phyloP scores from a whole-genome alignment of 306 rosid species.

The Quercus alba region DNA sequence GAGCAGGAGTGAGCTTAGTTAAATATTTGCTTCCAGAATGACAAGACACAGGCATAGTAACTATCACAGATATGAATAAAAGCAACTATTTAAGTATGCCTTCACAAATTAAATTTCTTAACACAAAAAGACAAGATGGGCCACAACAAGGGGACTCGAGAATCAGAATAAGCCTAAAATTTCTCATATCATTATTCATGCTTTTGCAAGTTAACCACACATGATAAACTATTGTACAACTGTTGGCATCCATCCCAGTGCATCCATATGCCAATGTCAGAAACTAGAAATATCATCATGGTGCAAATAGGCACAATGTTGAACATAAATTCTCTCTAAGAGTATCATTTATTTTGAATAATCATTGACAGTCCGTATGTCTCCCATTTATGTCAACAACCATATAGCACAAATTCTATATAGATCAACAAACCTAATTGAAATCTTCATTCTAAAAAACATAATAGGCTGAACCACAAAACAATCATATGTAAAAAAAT shows the following conservation, averaged over 20 bases:
- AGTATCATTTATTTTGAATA: background rate
- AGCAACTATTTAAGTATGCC: background rate
- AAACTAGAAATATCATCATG: background rate
- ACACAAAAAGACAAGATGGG: background rate
- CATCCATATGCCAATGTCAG: background rate
- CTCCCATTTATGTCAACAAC: background rate
- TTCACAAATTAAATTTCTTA: background rate
- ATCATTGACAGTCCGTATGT: background rate
- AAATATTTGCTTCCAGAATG: background rate
- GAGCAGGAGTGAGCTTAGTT: background rate
- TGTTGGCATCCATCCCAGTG: background rate
- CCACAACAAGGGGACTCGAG: background rate
- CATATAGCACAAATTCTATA: background rate
- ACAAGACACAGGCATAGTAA: background rate
- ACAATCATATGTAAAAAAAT: background rate
- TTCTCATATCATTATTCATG: background rate
- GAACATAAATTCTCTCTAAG: background rate
- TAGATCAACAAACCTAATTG: background rate
- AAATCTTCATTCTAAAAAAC: background rate
- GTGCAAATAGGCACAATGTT: background rate
- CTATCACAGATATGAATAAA: background rate
- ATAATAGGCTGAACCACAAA: background rate
- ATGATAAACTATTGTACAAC: background rate
- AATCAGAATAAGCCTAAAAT: background rate
- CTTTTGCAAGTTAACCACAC: background rate